Percentiles rank a stretch among this genome's conserved stretches.
phyloP scores from a whole-genome alignment of 805 yeast genomes.

The Nakazawaea sp. region DNA sequence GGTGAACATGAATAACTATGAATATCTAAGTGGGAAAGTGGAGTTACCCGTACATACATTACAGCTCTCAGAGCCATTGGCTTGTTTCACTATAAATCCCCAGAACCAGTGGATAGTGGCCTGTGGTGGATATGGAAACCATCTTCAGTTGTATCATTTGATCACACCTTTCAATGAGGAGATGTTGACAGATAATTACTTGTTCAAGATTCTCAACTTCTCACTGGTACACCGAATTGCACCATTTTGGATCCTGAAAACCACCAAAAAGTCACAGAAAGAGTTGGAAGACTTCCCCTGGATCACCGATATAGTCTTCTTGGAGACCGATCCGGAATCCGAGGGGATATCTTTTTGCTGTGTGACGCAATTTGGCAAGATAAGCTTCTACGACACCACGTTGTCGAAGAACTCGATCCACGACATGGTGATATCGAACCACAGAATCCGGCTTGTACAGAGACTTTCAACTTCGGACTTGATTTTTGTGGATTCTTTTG shows the following conservation, averaged over 20 bases:
- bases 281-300: constrained; percentile 18
- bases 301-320: constrained; percentile 19
- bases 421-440: constrained; percentile 18
- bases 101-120: constrained; percentile 9
- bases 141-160: constrained; percentile 10
- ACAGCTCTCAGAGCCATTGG: constrained; percentile 11
- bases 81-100: constrained; percentile 10
- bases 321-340: constrained; percentile 8
- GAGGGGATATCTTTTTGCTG: constrained; percentile 11
- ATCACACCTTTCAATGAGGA: constrained; percentile 8
- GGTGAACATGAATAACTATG: constrained; percentile 3
- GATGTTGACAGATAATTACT: neutral
- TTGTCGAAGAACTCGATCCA: constrained; percentile 18
- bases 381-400: constrained; percentile 17
- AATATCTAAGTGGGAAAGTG: neutral
- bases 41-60: neutral
- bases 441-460: constrained; percentile 15
- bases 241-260: constrained; percentile 18
- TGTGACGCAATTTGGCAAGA: constrained; percentile 20
- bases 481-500: constrained; percentile 20
- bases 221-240: constrained; percentile 13
- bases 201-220: constrained; percentile 8
- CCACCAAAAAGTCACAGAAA: constrained; percentile 3
- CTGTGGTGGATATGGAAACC: constrained; percentile 13
- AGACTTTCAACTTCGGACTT: constrained; percentile 12